Evolutionary conservation across 768 basidiomycete species (phyloP).

Genomic region (Scleroderma bovista): DNA sequence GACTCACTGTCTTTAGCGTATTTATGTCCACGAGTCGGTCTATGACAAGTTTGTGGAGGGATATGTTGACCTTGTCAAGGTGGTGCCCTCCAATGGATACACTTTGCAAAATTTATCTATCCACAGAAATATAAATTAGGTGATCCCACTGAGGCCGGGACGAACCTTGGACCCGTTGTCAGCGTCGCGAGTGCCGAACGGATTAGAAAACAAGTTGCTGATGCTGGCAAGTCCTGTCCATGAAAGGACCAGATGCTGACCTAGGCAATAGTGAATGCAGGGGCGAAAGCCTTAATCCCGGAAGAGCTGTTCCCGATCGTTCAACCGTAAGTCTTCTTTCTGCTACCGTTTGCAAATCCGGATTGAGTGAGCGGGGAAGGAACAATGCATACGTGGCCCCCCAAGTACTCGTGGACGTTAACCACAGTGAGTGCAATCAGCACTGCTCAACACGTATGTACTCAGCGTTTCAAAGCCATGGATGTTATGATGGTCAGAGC

Average conservation of each 20-base stretch:
- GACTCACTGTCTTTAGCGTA: slow-evolving; percentile 47
- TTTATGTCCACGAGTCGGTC: slow-evolving; percentile 86
- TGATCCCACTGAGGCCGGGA: slow-evolving; percentile 69
- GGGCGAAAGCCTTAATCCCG: slow-evolving; percentile 72
- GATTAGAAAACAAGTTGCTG: slow-evolving; percentile 81
- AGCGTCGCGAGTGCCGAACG: slow-evolving; percentile 78
- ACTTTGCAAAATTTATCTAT: not conserved
- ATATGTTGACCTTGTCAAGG: slow-evolving; percentile 73
- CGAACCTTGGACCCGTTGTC: slow-evolving; percentile 90
- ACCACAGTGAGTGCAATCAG: slow-evolving; percentile 61
- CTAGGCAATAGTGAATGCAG: slow-evolving; percentile 53
- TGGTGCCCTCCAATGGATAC: slow-evolving; percentile 13
- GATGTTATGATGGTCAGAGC: slow-evolving; percentile 77
- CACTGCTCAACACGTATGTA: slow-evolving; percentile 1
- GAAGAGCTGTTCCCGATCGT: slow-evolving; percentile 64
- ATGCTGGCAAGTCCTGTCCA: slow-evolving; percentile 55
- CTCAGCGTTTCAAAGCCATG: slow-evolving; percentile 53
- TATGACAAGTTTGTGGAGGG: slow-evolving; percentile 76
- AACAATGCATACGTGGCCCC: slow-evolving; percentile 87
- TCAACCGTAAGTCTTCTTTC: slow-evolving; percentile 47
- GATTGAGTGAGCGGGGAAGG: slow-evolving; percentile 30
- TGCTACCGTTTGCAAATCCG: not conserved
- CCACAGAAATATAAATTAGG: slow-evolving; percentile 75
- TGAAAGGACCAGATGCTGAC: not conserved
- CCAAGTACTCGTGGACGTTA: slow-evolving; percentile 83